Conservation (phyloP, 1,284 basidiomycete species). For the Stygiomarasmius scandens region DNA sequence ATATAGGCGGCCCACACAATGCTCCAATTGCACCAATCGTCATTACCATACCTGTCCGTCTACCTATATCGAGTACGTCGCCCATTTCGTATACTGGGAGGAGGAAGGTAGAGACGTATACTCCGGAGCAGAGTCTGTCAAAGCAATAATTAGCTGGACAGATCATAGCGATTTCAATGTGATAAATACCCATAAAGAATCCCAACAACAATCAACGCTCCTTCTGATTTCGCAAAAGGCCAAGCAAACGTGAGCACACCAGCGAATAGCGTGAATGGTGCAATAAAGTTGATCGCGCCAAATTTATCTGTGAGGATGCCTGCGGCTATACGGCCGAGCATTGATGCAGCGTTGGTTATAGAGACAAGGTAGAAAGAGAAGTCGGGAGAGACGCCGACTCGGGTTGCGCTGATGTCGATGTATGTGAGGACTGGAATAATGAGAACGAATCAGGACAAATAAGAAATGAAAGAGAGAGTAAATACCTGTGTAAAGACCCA, state of each 20-base stretch:
- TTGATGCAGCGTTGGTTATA: slow-evolving; percentile 50
- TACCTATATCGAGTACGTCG: slow-evolving; percentile 57
- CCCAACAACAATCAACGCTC: slow-evolving; percentile 42
- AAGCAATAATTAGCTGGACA: not conserved
- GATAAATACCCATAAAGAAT: slow-evolving; percentile 48
- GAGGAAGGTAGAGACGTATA: slow-evolving; percentile 51
- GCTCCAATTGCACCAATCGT: slow-evolving; percentile 51
- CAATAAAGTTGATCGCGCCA: slow-evolving; percentile 51
- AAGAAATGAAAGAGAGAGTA: slow-evolving; percentile 2
- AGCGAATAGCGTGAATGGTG: slow-evolving; percentile 46
- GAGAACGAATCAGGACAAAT: not conserved
- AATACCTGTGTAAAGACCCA: slow-evolving; percentile 65
- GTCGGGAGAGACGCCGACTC: slow-evolving; percentile 41
- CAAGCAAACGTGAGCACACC: slow-evolving; percentile 53
- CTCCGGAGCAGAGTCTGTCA: slow-evolving; percentile 50
- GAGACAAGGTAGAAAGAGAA: slow-evolving; percentile 55
- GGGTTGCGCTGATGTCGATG: slow-evolving; percentile 45
- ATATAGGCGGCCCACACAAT: slow-evolving; percentile 58
- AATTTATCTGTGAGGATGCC: slow-evolving; percentile 44
- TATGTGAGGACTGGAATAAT: slow-evolving; percentile 45
- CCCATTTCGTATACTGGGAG: slow-evolving; percentile 59
- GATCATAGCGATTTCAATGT: not conserved
- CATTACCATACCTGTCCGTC: slow-evolving; percentile 59
- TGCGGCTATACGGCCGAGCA: slow-evolving; percentile 41
- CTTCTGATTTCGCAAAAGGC: slow-evolving; percentile 46